Base-by-base conservation (phyloP, 108 stramenopile species). In the Phaeodactylum tricornutum region DNA sequence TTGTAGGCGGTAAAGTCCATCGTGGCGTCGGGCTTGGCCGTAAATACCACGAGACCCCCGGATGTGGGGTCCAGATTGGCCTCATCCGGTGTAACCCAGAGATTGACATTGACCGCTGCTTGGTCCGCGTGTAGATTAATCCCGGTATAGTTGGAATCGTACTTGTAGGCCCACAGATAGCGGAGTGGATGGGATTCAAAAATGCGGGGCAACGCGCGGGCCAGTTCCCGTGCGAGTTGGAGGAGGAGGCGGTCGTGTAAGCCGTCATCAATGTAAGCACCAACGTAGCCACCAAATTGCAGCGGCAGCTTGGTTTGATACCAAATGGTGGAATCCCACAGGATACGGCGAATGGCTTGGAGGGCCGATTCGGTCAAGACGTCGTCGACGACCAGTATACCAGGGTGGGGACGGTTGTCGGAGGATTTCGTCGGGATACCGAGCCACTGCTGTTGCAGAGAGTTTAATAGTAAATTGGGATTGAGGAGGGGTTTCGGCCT, bases 111-210 rank as follows among this genome's bases (percentile, higher is more conserved):
- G 8, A 91, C 75, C 26, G 75, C 66, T 33, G 87, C 87, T 46
- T 78, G 47, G 49, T 90, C 87, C 2, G 87, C 84, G 62, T 90
- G 87, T 0, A 71, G 37, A 44, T 78, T 77, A 38, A 84, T 82
- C 4, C 76, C 80, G 24, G 60, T 67, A 38, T 60, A 74, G 7
- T 76, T 47, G 1, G 67, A 62, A 55, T 82, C 84, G 47, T 75
- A 72, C 33, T 78, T 75, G 58, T 77, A 75, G 6, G 76, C 72
- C 80, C 80, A 87, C 57, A 81, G 57, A 37, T 87, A 75, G 30
- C 52, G 55, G 19, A 82, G 57, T 9, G 57, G 48, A 39, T 77
- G 75, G n/a, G 66, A 71, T 21, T 56, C 41, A 48, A 86, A 57
- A 3, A 81, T 75, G 16, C 42, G 34, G 1, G 79, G 79, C 48